A percentile compares a stretch with the other conserved stretches of the same genome.
Evolutionary conservation across 2,329 filamentous ascomycete genomes (phyloP).

Genomic region (Trichoderma sp.): DNA sequence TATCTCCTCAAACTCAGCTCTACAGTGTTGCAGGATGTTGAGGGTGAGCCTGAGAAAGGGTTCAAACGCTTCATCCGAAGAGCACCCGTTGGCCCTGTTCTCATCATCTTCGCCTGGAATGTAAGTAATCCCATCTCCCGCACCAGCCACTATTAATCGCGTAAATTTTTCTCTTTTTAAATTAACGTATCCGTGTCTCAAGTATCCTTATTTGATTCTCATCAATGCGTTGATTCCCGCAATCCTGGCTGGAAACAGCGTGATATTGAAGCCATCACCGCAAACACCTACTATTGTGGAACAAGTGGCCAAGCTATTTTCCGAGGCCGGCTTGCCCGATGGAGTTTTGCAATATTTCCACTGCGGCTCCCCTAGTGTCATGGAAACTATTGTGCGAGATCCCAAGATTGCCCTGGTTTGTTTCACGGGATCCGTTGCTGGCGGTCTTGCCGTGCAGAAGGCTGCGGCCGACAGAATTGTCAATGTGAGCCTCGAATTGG

Average conservation of each 20-base stretch:
- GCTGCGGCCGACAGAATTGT: conserved; percentile 82
- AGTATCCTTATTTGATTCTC: conserved; percentile 94
- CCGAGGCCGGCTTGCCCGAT: conserved; percentile 74
- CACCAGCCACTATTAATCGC: not conserved
- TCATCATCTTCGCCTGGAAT: conserved; percentile 95
- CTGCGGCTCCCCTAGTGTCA: conserved; percentile 71
- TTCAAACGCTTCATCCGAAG: conserved; percentile 91
- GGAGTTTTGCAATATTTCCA: conserved; percentile 93
- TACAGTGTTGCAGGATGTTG: conserved; percentile 74
- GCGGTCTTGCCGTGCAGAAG: conserved; percentile 80
- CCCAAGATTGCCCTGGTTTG: conserved; percentile 78
- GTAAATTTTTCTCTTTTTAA: not conserved
- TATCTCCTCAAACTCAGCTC: conserved; percentile 83
- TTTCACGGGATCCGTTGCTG: conserved; percentile 91
- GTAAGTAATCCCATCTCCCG: conserved; percentile 52
- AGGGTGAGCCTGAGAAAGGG: conserved; percentile 79
- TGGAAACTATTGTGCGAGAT: conserved; percentile 76
- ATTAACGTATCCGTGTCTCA: conserved; percentile 19
- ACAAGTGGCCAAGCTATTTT: conserved; percentile 73
- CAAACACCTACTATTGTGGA: conserved; percentile 93
- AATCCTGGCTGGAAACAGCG: conserved; percentile 83
- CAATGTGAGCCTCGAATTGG: conserved; percentile 84
- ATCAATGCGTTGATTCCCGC: conserved; percentile 91
- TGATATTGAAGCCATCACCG: conserved; percentile 91
- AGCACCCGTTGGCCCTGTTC: conserved; percentile 79